Base-by-base conservation (phyloP, 2,329 filamentous ascomycete species). In the Aureobasidium lini region DNA sequence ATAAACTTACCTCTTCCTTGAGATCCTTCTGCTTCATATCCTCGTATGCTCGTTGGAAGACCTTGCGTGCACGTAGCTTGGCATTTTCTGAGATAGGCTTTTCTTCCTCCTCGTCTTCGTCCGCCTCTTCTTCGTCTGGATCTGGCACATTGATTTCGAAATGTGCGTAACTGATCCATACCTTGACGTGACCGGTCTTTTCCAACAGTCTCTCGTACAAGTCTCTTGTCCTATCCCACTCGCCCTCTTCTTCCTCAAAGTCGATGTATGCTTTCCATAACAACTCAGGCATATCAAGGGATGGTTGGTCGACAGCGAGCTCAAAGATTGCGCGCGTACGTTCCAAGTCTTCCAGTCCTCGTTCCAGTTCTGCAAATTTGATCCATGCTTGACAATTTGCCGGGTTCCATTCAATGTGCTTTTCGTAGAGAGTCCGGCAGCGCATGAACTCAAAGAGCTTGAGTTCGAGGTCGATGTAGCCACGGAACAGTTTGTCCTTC, bases 201-300 rank as follows among this genome's bases (percentile, higher is more conserved):
- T 90, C 81, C 44, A 99, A 81, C 11, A 99, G 81, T 7, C 93
- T 84, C 77, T 97, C 93, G 75, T 97, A 99, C 46, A 99, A 78
- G 3, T 78, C 77, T 50, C 94, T 82, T 4, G 91, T 90, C 50
- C 86, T 81, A 57, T 91, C 90, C 73, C 93, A 96, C 73, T 96
- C 90, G 68, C 86, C 89, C 73, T 96, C 90, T 67, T 95, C 90
- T 70, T 97, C 93, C 75, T 99, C 94, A 69, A 97, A 97, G 73
- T 99, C 94, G 67, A 99, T 97, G 73, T 96, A 99, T 1, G 91
- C 86, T 76, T 97, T 97, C 94, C 94, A 99, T 1, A 97, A 79
- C 54, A 97, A 79, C 76, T 99, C 94, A 0, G 94, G 94, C 94
- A 99, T 99, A 72, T 99, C 94, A 13, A 99, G 80, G 34, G 85